Base-by-base conservation (phyloP, 1,139 yeast genomes). In the Debaryomyces sp. region DNA sequence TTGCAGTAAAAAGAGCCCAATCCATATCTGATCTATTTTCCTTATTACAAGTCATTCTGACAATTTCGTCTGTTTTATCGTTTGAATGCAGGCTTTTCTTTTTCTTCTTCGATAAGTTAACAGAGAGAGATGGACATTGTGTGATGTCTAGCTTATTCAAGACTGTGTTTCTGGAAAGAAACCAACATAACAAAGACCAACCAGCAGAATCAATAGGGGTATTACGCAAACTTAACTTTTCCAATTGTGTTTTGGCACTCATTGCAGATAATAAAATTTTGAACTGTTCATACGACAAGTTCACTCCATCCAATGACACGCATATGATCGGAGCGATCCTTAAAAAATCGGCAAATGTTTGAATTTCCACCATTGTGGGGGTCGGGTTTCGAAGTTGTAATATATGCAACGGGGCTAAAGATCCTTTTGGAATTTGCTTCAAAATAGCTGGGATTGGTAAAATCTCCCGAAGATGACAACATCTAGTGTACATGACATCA, bases 401-500 rank as follows among this genome's bases (percentile, higher is more conserved):
- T 2, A 81, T 54, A 1, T 89, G 84, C 15, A 87, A 71, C 2
- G 92, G 89, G 15, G 86, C 88, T 53, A 82, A 77, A 0, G 89
- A 79, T 0, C 87, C 89, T 47, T 81, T 75, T 12, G 89, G 89
- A 47, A 87, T 75, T 59, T 87, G 95, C 58, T 85, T 85, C 50
- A 87, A 62, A 10, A 89, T 86, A 0, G 92, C 89, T 2, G 94
- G 89, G 44, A 86, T 85, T 0, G 92, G 91, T 26, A 86, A 63
- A 48, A 86, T 86, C 59, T 86, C 92, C 54, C 92, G 70, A 41
- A 86, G 68, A 61, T 86, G 92, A 60, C 92, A 86, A 57, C 91
- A 85, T 49, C 95, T 72, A 0, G 94, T 85, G 62, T 87, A 87
- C 64, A 87, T 73, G 6, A 80, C 66, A 56, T 87, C 94, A 47